phyloP scores from a whole-genome alignment of 768 basidiomycete species.

The Boletus insuetus region DNA sequence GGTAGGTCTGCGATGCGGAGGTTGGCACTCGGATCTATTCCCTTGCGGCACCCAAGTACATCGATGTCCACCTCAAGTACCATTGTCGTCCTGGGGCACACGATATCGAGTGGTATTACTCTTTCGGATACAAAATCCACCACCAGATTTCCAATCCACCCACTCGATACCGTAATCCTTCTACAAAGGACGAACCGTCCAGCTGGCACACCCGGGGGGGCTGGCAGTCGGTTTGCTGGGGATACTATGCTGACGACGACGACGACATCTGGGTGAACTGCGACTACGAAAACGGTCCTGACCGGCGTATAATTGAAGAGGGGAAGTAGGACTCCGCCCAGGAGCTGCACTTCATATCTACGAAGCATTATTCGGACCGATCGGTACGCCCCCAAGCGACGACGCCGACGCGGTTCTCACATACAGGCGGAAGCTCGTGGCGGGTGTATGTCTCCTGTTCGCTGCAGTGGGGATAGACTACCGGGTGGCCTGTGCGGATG shows the following conservation, averaged over 20 bases:
- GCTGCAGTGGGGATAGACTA: slow-evolving; percentile 7
- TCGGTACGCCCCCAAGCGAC: background rate
- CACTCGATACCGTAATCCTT: no score
- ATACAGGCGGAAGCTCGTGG: slow-evolving; percentile 3
- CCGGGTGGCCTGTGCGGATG: slow-evolving; percentile 6
- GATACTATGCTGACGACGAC: slow-evolving; percentile 1
- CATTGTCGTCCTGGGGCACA: background rate
- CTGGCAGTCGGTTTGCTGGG: slow-evolving; percentile 13
- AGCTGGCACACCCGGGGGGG: slow-evolving; percentile 1
- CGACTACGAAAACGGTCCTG: no score
- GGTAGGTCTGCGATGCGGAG: background rate
- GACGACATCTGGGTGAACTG: background rate
- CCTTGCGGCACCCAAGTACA: slow-evolving; percentile 5
- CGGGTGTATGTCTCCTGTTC: slow-evolving; percentile 3
- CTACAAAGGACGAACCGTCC: background rate
- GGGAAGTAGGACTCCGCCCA: background rate
- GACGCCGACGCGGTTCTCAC: background rate
- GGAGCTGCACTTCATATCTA: slow-evolving; percentile 3
- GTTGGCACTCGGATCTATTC: slow-evolving; percentile 6
- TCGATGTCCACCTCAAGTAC: slow-evolving; percentile 12
- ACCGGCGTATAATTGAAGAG: background rate
- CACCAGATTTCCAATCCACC: background rate
- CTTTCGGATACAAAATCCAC: slow-evolving; percentile 1
- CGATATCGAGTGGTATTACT: slow-evolving; percentile 7
- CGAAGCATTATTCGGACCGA: slow-evolving; percentile 3